Base-by-base conservation (phyloP, 148 eudicot genomes). In the Bassia scoparia region DNA sequence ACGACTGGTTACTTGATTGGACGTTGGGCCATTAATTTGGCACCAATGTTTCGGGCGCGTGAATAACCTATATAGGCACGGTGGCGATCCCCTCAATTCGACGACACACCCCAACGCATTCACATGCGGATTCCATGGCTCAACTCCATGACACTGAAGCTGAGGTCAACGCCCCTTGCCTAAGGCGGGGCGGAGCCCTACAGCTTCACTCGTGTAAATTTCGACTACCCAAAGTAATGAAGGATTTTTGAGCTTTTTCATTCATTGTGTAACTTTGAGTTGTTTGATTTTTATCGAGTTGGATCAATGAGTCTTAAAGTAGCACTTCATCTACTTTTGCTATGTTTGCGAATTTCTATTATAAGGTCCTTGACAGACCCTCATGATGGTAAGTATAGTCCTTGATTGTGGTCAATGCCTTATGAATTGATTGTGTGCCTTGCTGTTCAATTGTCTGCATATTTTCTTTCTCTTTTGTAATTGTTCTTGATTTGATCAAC, bases 351-450 rank as follows among this genome's bases (percentile, higher is more conserved):
- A 69, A 35, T 70, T 31, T 77, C 75, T 6, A 18, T 68, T 62
- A 77, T 68, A 67, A 73, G 74, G 50, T 86, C 87, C 1, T 67
- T 72, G 53, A 87, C 84, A n/a, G 29, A 82, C 73, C 7, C 56
- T 24, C 63, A 60, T 24, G 96, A 90, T 58, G 71, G 97, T 90
- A 76, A 89, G 91, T 83, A 79, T 61, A 31, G 8, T 75, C 12
- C 49, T 71, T 46, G 20, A 29, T 14, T 44, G 1, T 15, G 37
- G 20, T 53, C 37, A 4, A 21, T 55, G 38, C 34, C 30, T 21
- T 54, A 20, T 71, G 41, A 60, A 37, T 11, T 50, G 29, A 5
- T 53, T 30, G 4, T 53, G 16, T 18, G 62, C 23, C 27, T 23
- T 74, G 38, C 30, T 20, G 6, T 43, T 41, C 9, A 18, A 31